phyloP scores from a whole-genome alignment of 345 rosid species.

The Geranium brycei region DNA sequence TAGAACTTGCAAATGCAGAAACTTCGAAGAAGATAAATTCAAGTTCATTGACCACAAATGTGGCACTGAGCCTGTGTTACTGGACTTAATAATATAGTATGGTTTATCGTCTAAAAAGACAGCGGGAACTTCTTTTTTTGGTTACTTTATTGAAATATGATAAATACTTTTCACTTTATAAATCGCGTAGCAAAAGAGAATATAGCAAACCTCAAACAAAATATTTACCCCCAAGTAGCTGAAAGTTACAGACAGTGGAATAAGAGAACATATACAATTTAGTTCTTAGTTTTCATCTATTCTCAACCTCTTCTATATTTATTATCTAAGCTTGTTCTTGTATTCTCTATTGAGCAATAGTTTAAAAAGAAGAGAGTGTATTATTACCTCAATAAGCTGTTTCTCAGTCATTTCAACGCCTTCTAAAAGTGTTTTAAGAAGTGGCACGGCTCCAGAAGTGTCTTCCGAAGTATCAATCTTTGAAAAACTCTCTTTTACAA shows the following conservation, averaged over 20 bases:
- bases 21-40: neutral
- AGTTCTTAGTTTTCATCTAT: neutral
- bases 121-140: too few species aligned
- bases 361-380: neutral
- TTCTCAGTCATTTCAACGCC: slow-evolving; percentile 99
- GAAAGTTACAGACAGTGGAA: too few species aligned
- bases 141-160: too few species aligned
- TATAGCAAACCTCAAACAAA: too few species aligned
- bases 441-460: slow-evolving; percentile 45
- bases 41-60: too few species aligned
- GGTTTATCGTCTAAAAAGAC: too few species aligned
- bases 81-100: too few species aligned
- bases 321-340: neutral
- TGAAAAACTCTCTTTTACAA: slow-evolving; percentile 63
- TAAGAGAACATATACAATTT: neutral
- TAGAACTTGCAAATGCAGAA: neutral
- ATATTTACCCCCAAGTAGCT: too few species aligned
- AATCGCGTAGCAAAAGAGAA: too few species aligned
- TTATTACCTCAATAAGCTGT: slow-evolving; percentile 67
- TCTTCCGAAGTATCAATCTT: slow-evolving; percentile 60
- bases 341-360: neutral
- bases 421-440: slow-evolving; percentile 65
- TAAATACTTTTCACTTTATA: too few species aligned
- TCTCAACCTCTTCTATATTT: neutral
- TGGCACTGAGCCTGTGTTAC: too few species aligned